phyloP scores from a whole-genome alignment of 345 rosid genomes.

The Citrus reticulata region DNA sequence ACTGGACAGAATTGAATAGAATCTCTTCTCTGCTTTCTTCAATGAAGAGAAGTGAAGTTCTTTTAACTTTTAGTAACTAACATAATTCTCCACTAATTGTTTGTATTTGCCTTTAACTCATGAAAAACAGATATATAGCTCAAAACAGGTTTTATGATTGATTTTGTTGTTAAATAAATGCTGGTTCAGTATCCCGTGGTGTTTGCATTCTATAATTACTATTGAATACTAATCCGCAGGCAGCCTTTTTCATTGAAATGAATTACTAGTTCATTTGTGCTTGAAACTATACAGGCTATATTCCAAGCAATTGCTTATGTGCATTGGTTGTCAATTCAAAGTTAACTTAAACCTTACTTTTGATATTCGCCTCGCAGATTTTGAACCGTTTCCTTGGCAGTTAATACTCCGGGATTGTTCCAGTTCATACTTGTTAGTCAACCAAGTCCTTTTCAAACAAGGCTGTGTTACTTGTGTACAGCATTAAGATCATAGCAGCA shows the following conservation, averaged over 20 bases:
- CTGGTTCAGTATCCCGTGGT: neutral
- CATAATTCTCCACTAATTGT: neutral
- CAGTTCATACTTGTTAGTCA: neutral
- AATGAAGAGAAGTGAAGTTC: neutral
- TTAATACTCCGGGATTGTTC: neutral
- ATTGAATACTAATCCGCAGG: neutral
- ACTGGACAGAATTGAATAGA: neutral
- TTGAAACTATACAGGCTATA: conserved; percentile 4
- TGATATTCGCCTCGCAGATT: neutral
- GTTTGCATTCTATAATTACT: neutral
- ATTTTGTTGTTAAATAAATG: neutral
- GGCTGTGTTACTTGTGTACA: neutral
- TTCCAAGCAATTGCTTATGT: neutral
- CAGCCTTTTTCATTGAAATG: neutral
- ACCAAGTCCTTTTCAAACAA: conserved; percentile 8
- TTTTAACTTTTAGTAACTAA: neutral
- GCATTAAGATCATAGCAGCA: conserved; percentile 8
- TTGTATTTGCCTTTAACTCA: neutral
- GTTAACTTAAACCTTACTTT: neutral
- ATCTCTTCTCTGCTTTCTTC: neutral
- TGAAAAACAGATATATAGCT: neutral
- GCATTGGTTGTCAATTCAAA: conserved; percentile 7
- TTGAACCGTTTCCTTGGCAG: neutral
- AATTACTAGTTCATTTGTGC: neutral
- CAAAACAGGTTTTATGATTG: neutral